phyloP scores from a whole-genome alignment of 1,284 basidiomycete genomes.

The Bjerkandera adusta region DNA sequence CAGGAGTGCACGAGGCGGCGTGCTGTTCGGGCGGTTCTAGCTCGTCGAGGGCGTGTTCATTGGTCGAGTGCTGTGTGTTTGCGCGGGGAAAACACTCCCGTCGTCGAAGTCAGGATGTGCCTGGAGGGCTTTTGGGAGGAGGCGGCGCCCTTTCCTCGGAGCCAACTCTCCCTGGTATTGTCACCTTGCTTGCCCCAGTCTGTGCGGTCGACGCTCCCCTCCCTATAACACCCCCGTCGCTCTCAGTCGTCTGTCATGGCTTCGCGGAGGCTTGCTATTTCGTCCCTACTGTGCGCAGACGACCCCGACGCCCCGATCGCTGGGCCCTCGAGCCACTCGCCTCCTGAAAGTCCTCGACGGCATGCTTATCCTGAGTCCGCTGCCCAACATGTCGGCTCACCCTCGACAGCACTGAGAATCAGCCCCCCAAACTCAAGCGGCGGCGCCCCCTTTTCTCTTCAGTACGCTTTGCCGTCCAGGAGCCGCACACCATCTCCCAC shows the following conservation, averaged over 20 bases:
- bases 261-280: constrained; percentile 67
- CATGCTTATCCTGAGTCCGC: neutral
- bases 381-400: too few species aligned
- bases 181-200: constrained; percentile 5
- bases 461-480: constrained; percentile 17
- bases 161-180: constrained; percentile 5
- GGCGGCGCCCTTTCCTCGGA: constrained; percentile 15
- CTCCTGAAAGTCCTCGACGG: constrained; percentile 12
- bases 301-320: constrained; percentile 29
- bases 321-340: constrained; percentile 16
- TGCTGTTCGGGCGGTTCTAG: neutral
- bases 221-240: neutral
- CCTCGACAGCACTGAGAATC: too few species aligned
- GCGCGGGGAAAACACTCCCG: neutral
- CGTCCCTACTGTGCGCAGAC: constrained; percentile 64
- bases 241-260: constrained; percentile 41
- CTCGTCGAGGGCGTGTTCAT: too few species aligned
- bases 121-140: constrained; percentile 3
- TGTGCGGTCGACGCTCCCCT: neutral
- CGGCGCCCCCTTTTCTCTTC: constrained; percentile 24
- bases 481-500: constrained; percentile 22
- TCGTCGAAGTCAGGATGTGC: too few species aligned
- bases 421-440: too few species aligned
- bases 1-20: too few species aligned
- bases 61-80: too few species aligned